Percentiles rank a stretch among this genome's conserved stretches.
Evolutionary conservation across 768 basidiomycete genomes (phyloP).

Genomic region (Arthromyces matolae): DNA sequence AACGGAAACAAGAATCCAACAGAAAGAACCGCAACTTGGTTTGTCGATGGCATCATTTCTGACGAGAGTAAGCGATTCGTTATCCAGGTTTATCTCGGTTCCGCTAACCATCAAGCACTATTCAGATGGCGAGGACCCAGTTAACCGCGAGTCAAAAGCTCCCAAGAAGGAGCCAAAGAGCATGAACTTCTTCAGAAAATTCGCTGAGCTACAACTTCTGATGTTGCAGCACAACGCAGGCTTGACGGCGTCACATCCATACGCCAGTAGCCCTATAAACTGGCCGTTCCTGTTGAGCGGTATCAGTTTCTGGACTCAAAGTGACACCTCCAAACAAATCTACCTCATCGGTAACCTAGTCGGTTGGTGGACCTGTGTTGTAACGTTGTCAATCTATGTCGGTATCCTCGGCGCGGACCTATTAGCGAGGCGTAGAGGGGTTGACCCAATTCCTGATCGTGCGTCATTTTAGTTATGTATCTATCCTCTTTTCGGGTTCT

Average conservation of each 20-base stretch:
- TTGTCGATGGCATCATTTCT: conserved; percentile 74
- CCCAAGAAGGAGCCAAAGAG: conserved; percentile 69
- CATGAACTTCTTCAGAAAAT: conserved; percentile 94
- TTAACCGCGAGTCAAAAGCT: conserved; percentile 46
- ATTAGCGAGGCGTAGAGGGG: conserved; percentile 78
- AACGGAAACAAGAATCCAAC: conserved; percentile 92
- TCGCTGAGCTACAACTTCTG: conserved; percentile 84
- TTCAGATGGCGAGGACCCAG: conserved; percentile 52
- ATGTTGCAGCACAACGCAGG: conserved; percentile 99
- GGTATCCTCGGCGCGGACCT: conserved; percentile 90
- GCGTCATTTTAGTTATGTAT: conserved; percentile 30
- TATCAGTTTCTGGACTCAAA: conserved; percentile 98
- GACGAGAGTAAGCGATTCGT: conserved; percentile 60
- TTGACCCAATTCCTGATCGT: conserved; percentile 88
- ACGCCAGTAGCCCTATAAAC: conserved; percentile 92
- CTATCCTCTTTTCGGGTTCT: neutral
- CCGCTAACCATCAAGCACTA: conserved; percentile 8
- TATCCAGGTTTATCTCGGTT: neutral
- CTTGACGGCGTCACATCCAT: conserved; percentile 94
- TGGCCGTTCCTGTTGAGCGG: conserved; percentile 97
- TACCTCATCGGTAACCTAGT: conserved; percentile 94
- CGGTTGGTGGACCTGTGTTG: conserved; percentile 92
- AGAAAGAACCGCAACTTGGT: conserved; percentile 87
- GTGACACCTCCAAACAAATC: conserved; percentile 82
- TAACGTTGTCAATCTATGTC: conserved; percentile 81